These are phyloP conservation scores for Fremontodendron californicum DNA, from an alignment of 345 rosid genomes.

Conservation along the genomic window DNA sequence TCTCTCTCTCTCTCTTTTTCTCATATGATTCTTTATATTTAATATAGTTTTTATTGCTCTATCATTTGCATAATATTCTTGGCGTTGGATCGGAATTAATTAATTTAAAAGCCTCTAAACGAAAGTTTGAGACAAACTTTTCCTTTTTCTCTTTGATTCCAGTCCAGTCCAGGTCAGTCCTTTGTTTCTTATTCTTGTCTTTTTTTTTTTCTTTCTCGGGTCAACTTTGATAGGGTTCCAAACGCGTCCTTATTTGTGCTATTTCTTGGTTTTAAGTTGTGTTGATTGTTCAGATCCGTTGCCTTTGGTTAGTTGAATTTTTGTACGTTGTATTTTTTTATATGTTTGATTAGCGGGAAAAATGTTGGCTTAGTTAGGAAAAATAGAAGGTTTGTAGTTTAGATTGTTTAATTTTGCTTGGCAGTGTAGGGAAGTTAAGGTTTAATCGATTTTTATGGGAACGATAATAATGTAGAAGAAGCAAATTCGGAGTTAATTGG, in stretches of 20 bases:
- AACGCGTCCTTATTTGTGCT: neutral
- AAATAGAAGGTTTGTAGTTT: neutral
- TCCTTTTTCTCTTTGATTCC: constrained; percentile 7
- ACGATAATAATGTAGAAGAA: neutral
- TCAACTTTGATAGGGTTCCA: neutral
- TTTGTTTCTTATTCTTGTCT: neutral
- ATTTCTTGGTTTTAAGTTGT: constrained; percentile 2
- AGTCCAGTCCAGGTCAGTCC: constrained; percentile 34
- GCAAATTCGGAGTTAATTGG: neutral
- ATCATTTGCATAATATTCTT: neutral
- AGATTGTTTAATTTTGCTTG: neutral
- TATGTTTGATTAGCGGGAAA: constrained; percentile 1
- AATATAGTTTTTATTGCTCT: neutral
- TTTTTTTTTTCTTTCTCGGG: neutral
- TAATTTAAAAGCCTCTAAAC: neutral
- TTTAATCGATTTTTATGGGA: neutral
- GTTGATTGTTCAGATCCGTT: constrained; percentile 36
- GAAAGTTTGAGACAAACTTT: neutral
- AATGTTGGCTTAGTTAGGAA: neutral
- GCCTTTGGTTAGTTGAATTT: constrained; percentile 16
- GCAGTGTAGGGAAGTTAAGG: neutral
- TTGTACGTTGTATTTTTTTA: neutral
- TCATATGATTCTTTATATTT: neutral
- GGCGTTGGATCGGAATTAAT: constrained; percentile 8
- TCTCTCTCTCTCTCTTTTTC: neutral